phyloP scores from a whole-genome alignment of 2,329 filamentous ascomycete genomes.

The Ophiostoma sp. region DNA sequence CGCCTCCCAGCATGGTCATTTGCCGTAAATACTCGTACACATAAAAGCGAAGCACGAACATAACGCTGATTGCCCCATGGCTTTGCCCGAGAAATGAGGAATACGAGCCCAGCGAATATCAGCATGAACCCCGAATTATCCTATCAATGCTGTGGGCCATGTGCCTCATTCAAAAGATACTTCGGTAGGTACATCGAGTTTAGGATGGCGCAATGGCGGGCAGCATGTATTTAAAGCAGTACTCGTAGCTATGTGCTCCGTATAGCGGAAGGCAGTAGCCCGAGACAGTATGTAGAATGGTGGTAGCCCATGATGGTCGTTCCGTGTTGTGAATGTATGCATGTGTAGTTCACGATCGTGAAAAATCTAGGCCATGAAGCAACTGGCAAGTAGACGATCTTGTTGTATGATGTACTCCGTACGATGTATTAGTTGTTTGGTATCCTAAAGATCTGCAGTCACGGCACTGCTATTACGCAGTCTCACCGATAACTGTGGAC shows the following conservation, averaged over 20 bases:
- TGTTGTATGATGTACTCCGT: too few species aligned
- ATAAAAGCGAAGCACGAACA: neutral
- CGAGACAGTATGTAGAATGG: neutral
- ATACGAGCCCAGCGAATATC: neutral
- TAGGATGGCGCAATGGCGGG: neutral
- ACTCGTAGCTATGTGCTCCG: neutral
- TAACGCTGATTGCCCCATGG: too few species aligned
- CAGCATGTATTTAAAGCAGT: neutral
- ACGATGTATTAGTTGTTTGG: too few species aligned
- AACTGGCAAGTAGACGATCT: too few species aligned
- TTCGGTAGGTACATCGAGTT: neutral
- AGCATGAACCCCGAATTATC: neutral
- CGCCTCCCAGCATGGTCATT: neutral
- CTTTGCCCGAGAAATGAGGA: neutral
- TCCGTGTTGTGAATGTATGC: neutral
- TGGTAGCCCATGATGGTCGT: neutral
- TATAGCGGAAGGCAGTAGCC: neutral
- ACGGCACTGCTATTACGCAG: neutral
- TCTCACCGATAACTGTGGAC: constrained; percentile 5
- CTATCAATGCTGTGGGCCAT: neutral
- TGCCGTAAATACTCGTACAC: neutral
- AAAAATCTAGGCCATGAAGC: too few species aligned
- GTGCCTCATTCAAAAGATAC: neutral
- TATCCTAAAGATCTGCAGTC: neutral
- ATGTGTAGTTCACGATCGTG: neutral